A percentile compares a stretch with the other conserved stretches of the same genome.
Evolutionary conservation across 306 rosid species (phyloP).

Genomic region (Dryas alaskensis): DNA sequence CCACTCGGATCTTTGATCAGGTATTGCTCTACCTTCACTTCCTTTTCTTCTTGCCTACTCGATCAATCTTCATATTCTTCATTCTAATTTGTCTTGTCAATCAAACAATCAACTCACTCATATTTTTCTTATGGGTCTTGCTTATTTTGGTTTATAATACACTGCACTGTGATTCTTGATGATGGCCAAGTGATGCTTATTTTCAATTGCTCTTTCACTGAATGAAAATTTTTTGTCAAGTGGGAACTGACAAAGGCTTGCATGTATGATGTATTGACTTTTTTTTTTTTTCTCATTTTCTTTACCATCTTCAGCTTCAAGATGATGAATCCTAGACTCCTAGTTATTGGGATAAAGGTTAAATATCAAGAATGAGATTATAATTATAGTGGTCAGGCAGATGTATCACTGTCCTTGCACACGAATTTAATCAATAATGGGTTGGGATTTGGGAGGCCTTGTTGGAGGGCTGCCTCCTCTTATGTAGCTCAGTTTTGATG

Average conservation of each 20-base stretch:
- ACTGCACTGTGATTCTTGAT: background rate
- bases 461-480: background rate
- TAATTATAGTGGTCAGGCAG: background rate
- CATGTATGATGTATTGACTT: slow-evolving; percentile 1
- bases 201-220: background rate
- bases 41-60: background rate
- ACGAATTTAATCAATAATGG: background rate
- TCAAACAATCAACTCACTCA: background rate
- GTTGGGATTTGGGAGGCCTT: background rate
- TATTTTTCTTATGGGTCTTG: background rate
- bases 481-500: background rate
- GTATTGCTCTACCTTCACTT: background rate
- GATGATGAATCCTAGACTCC: background rate
- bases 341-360: background rate
- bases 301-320: background rate
- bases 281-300: background rate
- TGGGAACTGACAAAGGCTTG: background rate
- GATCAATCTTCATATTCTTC: background rate
- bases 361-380: background rate
- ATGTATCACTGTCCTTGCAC: background rate
- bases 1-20: slow-evolving; percentile 5
- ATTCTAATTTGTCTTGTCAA: slow-evolving; percentile 3
- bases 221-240: background rate
- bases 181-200: background rate
- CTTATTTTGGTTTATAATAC: background rate